Base-by-base conservation (phyloP, 1,284 basidiomycete species). In the Hymenochaete sp. region DNA sequence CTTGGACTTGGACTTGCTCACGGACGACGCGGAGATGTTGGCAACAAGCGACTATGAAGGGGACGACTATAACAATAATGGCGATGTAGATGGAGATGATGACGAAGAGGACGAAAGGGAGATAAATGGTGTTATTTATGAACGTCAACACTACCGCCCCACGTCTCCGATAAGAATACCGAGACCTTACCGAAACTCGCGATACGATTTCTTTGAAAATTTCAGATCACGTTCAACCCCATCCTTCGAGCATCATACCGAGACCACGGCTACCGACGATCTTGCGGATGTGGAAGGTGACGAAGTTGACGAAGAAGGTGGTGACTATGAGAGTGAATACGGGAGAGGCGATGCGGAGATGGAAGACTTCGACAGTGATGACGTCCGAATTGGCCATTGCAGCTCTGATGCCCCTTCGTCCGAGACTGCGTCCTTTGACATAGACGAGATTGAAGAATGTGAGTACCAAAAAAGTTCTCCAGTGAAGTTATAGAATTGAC, bases 1-100 rank as follows among this genome's bases (percentile, higher is more conserved):
- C 13, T 35, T 19, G 13, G 32, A 35, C 5, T n/a, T n/a, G n/a
- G 61, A 63, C 21, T 53, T 60, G 53, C 52, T 45, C 37, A 27
- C 42, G 16, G 55, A 56, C 25, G 50, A 57, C 18, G 49, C 40
- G 8, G 13, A 47, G 21, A 58, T 62, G 53, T 49, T 60, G 37
- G 70, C 70, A 40, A 59, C 58, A 2, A 75, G 75, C 43, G 67
- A 58, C 14, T 54, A 63, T 38, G 68, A 72, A 44, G 58, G 61
- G 24, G 70, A 67, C 16, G 52, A 52, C 28, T 54, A 25, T 14
- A 48, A 59, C n/a, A 57, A 61, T 11, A 60, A 59, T n/a, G 55
- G n/a, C n/a, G 68, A 72, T 44, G 59, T 61, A 24, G 70, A 67
- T 14, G 52, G 52, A 29, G 55, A 25, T 14, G 48, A 59, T 14